phyloP scores from a whole-genome alignment of 192 early-diverging fungal species.

The Coemansia sp. region DNA sequence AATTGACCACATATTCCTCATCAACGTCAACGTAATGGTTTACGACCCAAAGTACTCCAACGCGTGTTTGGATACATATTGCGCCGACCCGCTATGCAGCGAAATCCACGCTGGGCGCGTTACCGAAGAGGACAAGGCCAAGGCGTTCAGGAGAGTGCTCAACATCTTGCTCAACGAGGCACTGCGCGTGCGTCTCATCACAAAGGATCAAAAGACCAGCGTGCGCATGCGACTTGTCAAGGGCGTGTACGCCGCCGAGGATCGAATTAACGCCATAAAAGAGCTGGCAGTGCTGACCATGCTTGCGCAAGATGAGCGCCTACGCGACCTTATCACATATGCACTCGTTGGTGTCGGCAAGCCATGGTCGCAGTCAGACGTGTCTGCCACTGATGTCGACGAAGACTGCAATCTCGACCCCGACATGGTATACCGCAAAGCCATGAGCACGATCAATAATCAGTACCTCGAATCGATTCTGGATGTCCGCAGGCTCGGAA shows the following conservation, averaged over 20 bases:
- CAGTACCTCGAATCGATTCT: slow-evolving; percentile 46
- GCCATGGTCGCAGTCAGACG: slow-evolving; percentile 36
- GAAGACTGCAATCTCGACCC: slow-evolving; percentile 54
- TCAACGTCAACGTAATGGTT: slow-evolving; percentile 51
- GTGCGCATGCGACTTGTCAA: slow-evolving; percentile 49
- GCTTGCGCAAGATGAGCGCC: slow-evolving; percentile 48
- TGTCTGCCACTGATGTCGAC: slow-evolving; percentile 34
- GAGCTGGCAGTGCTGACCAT: slow-evolving; percentile 46
- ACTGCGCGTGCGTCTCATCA: slow-evolving; percentile 47
- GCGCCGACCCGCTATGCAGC: slow-evolving; percentile 54
- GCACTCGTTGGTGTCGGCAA: slow-evolving; percentile 39
- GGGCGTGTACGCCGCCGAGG: slow-evolving; percentile 34
- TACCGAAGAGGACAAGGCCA: slow-evolving; percentile 49
- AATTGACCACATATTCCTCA: slow-evolving; percentile 50
- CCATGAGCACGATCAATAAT: slow-evolving; percentile 45
- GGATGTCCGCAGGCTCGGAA: slow-evolving; percentile 47
- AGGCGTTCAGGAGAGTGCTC: slow-evolving; percentile 51
- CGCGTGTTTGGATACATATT: slow-evolving; percentile 42
- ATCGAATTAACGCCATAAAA: slow-evolving; percentile 44
- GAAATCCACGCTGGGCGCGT: slow-evolving; percentile 49
- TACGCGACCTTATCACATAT: slow-evolving; percentile 34
- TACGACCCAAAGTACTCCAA: slow-evolving; percentile 47
- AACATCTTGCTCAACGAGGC: slow-evolving; percentile 56
- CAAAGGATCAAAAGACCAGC: slow-evolving; percentile 46
- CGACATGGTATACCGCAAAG: slow-evolving; percentile 54